Base-by-base conservation (phyloP, 306 rosid genomes). In the Geum urbanum region DNA sequence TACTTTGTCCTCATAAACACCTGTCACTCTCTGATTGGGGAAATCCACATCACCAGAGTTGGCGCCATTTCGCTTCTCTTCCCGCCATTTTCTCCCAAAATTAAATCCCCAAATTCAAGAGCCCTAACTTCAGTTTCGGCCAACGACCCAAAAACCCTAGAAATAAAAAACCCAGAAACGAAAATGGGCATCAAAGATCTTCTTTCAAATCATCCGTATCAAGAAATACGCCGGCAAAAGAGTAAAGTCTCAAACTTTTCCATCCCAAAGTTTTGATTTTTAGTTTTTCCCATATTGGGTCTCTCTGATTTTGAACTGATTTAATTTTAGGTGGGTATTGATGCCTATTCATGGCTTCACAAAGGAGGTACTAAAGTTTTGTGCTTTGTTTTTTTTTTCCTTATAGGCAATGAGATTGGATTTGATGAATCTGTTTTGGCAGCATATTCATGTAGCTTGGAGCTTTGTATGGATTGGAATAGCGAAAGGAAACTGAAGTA, bases 361-460 rank as follows among this genome's bases (percentile, higher is more conserved):
- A 92, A 88, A 77, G 98, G 98, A 71, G 98, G 98, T 92, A 56
- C 73, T 0, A 41, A 63, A 63, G 22, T 46, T 49, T 5, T 20
- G 52, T 37, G 64, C n/a, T 60, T 13, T 39, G 20, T 47, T 47
- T 62, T 9, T 41, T 50, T 56, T 14, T 0, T 45, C 66, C 53
- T 18, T 22, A 19, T 45, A 44, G 72, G 40, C 37, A 44, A 58
- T 39, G 22, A 16, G 46, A 37, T 32, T 19, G 55, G 24, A 54
- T 66, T 66, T 32, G 16, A 24, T 1, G 4, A 35, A 63, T 16
- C 43, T 50, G 8, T 20, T 1, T 35, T 39, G 61, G 58, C 91
- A 92, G 97, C 98, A 61, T 90, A 92, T 90, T 90, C 96, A 9
- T 92, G 97, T 76, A 90, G 98, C 70, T 84, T 88, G 98, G 98